phyloP scores from a whole-genome alignment of 2,329 filamentous ascomycete species.

The Fusarium sp. region DNA sequence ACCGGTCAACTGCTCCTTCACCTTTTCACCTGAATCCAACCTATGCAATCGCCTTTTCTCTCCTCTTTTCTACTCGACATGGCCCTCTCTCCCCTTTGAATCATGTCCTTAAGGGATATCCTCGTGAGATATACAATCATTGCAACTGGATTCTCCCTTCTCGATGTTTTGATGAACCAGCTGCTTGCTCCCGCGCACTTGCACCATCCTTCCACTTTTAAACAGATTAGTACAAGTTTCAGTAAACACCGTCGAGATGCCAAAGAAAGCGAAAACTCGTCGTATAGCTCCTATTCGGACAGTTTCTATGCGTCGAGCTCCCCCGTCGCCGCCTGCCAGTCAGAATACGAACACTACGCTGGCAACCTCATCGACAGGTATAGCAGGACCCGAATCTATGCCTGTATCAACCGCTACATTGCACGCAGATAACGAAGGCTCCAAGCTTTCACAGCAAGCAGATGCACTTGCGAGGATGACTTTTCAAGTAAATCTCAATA shows the following conservation, averaged over 20 bases:
- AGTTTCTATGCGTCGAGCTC: neutral
- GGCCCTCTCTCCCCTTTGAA: neutral
- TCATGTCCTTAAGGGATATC: neutral
- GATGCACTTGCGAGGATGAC: slow-evolving; percentile 53
- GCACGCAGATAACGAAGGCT: neutral
- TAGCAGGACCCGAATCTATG: neutral
- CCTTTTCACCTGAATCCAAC: neutral
- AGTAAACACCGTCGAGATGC: neutral
- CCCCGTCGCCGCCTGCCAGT: slow-evolving; percentile 7
- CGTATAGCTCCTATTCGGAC: slow-evolving; percentile 23
- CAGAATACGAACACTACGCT: slow-evolving; percentile 2
- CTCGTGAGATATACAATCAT: neutral
- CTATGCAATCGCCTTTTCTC: neutral
- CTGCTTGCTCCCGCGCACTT: neutral
- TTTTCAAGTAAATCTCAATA: slow-evolving; percentile 51
- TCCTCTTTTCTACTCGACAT: neutral
- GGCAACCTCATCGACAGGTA: neutral
- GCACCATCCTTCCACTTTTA: neutral
- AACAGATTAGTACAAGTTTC: neutral
- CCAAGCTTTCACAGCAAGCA: slow-evolving; percentile 43
- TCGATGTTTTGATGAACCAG: neutral
- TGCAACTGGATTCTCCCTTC: neutral
- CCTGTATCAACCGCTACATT: neutral
- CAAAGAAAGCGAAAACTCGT: slow-evolving; percentile 28
- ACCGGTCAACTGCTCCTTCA: neutral